Base-by-base conservation (phyloP, 192 early-diverging fungal genomes). In the Lobulomyces angularis region DNA sequence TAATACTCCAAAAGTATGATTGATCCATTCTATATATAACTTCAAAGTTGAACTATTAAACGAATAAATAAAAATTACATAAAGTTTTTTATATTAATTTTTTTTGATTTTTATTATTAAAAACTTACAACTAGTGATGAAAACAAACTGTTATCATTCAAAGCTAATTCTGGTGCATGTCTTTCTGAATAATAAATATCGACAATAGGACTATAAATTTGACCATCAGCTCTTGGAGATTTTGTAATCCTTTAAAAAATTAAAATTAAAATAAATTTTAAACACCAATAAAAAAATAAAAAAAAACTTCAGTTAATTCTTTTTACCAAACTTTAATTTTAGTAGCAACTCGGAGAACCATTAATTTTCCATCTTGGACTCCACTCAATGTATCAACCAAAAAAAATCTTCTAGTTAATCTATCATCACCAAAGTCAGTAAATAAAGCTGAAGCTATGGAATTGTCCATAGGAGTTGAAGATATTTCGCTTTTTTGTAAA, bases 111-210 rank as follows among this genome's bases (percentile, higher is more conserved):
- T n/a, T n/a, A n/a, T n/a, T n/a, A n/a, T n/a, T n/a, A n/a, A n/a
- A n/a, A n/a, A n/a, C n/a, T n/a, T 3, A 9, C 26, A n/a, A 28
- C 46, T 0, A 29, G 50, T 21, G 28, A 25, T 12, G 56, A 51
- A 29, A 50, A 36, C 27, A 14, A 7, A 1, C 38, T 38, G 14
- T 1, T 24, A 34, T 39, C 39, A 3, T 16, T 7, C 23, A 19
- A 25, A 3, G 41, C 60, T 19, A 51, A 7, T 16, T 37, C 45
- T 27, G 39, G 42, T 2, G 30, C 43, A 35, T 52, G 17, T 34
- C 66, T 51, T 41, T 59, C 55, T 18, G 59, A 39, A 36, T 74
- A 74, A 20, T 25, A 27, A 21, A 74, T 51, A 42, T 74, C 66
- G 39, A 74, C n/a, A 2, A 69, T 41, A 3, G 71, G 71, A 14